A percentile compares a stretch with the other conserved stretches of the same genome.
Evolutionary conservation across 129 eudicot species (phyloP).

Genomic region (Chrysanthemum seticuspe): DNA sequence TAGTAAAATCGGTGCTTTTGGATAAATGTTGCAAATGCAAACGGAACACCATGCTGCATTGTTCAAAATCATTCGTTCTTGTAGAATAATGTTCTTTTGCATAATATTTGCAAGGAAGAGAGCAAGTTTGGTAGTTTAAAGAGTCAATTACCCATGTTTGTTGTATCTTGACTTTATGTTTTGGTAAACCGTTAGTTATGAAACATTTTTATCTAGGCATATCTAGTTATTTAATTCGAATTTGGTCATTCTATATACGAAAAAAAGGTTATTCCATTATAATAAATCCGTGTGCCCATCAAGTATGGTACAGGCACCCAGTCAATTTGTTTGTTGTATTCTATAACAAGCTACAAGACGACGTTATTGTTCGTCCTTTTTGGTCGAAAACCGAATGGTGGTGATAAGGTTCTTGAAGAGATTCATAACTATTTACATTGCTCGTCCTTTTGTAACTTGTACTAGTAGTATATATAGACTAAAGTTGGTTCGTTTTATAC

Average conservation of each 20-base stretch:
- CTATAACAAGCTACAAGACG: background rate
- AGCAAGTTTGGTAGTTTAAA: constrained; percentile 10
- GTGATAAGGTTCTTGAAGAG: too few species aligned
- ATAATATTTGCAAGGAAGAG: background rate
- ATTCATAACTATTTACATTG: too few species aligned
- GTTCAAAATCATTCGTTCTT: constrained; percentile 6
- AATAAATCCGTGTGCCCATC: background rate
- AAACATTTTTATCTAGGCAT: background rate
- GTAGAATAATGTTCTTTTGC: background rate
- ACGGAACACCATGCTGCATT: background rate
- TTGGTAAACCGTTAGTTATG: constrained; percentile 6
- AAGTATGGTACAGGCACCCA: background rate
- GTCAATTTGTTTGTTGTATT: background rate
- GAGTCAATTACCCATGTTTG: constrained; percentile 8
- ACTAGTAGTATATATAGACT: too few species aligned
- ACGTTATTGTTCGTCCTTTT: too few species aligned
- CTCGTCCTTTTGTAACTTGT: too few species aligned
- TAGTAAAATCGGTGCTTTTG: constrained; percentile 8
- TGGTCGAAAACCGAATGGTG: too few species aligned
- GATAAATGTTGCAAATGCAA: constrained; percentile 13
- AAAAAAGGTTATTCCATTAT: background rate
- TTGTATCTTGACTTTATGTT: constrained; percentile 17
- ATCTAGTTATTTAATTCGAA: background rate
- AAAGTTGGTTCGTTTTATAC: too few species aligned
- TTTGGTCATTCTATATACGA: constrained; percentile 2